Percentiles rank a stretch among this genome's conserved stretches.
Evolutionary conservation across 352 stramenopile genomes (phyloP).

Genomic region (Globisporangium cystogenes): DNA sequence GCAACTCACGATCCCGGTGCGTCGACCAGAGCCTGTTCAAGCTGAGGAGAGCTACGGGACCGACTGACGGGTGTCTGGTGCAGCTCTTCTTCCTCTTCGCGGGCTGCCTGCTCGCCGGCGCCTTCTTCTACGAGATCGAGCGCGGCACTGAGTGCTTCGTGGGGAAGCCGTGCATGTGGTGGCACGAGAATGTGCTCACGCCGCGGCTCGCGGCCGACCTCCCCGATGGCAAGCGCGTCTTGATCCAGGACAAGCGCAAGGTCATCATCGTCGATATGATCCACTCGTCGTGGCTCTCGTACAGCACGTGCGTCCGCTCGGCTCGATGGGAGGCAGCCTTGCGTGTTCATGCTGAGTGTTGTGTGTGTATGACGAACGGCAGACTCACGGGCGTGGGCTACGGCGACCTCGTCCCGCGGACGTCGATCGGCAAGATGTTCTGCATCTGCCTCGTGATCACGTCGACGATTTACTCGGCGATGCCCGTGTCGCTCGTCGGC

Average conservation of each 20-base stretch:
- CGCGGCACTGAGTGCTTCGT: slow-evolving; percentile 64
- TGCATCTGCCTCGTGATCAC: slow-evolving; percentile 58
- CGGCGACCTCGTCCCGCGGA: slow-evolving; percentile 58
- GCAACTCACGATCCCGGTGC: slow-evolving; percentile 58
- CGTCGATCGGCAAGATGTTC: slow-evolving; percentile 58
- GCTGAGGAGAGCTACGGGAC: neutral
- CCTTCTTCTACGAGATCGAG: slow-evolving; percentile 72
- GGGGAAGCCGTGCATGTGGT: slow-evolving; percentile 48
- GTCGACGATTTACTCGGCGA: slow-evolving; percentile 64
- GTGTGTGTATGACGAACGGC: too few species aligned
- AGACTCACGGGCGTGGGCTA: slow-evolving; percentile 73
- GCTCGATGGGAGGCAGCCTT: neutral
- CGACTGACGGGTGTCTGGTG: neutral
- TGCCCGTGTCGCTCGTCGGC: slow-evolving; percentile 70
- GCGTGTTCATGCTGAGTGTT: too few species aligned
- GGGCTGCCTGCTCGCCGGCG: slow-evolving; percentile 52
- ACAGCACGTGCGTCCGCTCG: slow-evolving; percentile 35
- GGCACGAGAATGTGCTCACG: slow-evolving; percentile 47
- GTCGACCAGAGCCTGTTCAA: slow-evolving; percentile 2
- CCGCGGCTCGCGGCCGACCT: slow-evolving; percentile 25
- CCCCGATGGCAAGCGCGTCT: slow-evolving; percentile 47
- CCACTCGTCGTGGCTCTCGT: slow-evolving; percentile 64
- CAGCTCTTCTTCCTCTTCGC: slow-evolving; percentile 76
- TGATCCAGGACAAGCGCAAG: slow-evolving; percentile 49
- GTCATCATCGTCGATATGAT: slow-evolving; percentile 65